phyloP scores from a whole-genome alignment of 2,329 filamentous ascomycete genomes.

The Alternaria sp. region DNA sequence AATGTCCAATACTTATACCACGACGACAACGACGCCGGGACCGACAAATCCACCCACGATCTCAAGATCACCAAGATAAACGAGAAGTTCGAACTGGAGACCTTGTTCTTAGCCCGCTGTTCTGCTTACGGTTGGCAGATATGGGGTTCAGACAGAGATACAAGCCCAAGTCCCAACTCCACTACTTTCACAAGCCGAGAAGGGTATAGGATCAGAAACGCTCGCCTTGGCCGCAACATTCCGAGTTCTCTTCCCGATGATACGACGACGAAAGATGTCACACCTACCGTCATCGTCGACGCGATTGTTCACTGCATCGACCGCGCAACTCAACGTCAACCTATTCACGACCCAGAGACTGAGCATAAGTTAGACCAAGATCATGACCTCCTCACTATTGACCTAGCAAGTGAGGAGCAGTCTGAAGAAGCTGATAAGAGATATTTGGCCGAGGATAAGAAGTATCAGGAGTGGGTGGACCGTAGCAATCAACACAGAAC shows the following conservation, averaged over 20 bases:
- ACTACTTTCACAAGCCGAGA: not conserved
- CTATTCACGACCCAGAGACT: too few species aligned
- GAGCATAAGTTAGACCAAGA: too few species aligned
- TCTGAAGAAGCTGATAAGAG: too few species aligned
- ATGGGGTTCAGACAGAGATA: not conserved
- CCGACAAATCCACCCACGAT: not conserved
- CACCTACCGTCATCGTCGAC: too few species aligned
- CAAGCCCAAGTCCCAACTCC: not conserved
- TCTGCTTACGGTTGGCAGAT: not conserved
- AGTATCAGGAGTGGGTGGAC: too few species aligned
- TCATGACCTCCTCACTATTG: too few species aligned
- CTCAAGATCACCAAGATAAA: not conserved
- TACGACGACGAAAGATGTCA: too few species aligned
- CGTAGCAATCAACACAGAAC: too few species aligned
- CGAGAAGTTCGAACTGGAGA: not conserved
- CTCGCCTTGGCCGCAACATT: not conserved
- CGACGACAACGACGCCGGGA: not conserved
- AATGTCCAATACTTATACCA: not conserved
- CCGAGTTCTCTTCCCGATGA: not conserved
- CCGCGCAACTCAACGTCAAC: too few species aligned
- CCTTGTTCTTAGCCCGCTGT: not conserved
- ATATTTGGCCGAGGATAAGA: too few species aligned
- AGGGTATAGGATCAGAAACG: not conserved
- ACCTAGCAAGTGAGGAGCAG: too few species aligned
- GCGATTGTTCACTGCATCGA: too few species aligned